phyloP scores from a whole-genome alignment of 345 rosid species.

The Salix suchowensis region DNA sequence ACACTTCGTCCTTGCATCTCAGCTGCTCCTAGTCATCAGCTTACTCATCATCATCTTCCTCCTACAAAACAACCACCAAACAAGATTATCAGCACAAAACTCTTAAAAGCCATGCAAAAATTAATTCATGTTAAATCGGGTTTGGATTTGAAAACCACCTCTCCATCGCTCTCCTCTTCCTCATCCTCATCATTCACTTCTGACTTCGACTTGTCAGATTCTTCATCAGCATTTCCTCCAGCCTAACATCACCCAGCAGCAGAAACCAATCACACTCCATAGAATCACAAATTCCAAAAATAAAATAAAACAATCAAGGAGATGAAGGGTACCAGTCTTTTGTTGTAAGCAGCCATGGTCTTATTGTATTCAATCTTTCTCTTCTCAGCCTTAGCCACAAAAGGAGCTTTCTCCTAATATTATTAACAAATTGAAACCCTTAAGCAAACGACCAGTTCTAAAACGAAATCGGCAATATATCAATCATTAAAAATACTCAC shows the following conservation, averaged over 20 bases:
- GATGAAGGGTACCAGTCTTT: constrained; percentile 39
- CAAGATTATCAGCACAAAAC: neutral
- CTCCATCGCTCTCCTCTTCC: constrained; percentile 45
- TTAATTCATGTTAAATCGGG: neutral
- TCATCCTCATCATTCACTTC: constrained; percentile 62
- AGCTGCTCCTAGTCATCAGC: neutral
- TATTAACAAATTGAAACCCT: neutral
- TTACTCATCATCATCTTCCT: constrained; percentile 59
- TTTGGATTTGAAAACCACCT: constrained; percentile 25
- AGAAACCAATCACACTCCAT: neutral
- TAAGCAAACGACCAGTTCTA: neutral
- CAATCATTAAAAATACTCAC: constrained; percentile 33
- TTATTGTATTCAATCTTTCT: constrained; percentile 62
- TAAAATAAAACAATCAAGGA: neutral
- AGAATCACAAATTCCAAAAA: neutral
- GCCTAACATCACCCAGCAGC: constrained; percentile 25
- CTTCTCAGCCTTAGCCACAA: constrained; percentile 46
- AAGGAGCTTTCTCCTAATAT: constrained; percentile 66
- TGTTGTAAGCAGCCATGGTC: constrained; percentile 57
- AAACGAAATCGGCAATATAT: neutral
- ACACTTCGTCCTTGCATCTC: constrained; percentile 7
- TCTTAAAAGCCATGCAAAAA: neutral
- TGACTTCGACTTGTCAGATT: constrained; percentile 79
- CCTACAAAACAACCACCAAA: constrained; percentile 24
- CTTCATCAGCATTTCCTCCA: constrained; percentile 53